Evolutionary conservation across 305 asterid species (phyloP), one percentile per base, ranked within the genome.

Genomic region (Striga hermonthica): DNA sequence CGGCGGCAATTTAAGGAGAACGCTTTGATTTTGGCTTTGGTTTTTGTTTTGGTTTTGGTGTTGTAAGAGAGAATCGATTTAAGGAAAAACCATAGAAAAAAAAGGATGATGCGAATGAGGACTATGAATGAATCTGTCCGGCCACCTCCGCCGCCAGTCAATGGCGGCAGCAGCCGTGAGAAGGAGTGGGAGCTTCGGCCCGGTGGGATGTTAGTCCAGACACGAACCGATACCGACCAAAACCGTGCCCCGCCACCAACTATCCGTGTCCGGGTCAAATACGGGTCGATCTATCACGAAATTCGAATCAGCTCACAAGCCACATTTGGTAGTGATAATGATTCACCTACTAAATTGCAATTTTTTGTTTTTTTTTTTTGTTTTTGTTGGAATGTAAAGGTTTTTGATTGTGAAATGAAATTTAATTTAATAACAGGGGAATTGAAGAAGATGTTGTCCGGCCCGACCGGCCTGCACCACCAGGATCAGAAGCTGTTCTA

Each of bases 201-300:
- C 37, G 86, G 99, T 10, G 99, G 99, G 64, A 93, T 93, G 99
- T 75, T 93, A 62, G 99, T 88, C 53, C 89, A 83, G 77, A 83
- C 77, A 66, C 82, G 89, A 2, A 55, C 74, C 4, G 86, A 76
- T 22, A 66, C 70, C 3, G 89, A 86, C 50, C 76, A 78, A 12
- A 79, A 58, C 77, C 78, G 77, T 2, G 80, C 64, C 3, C 88
- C 95, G 4, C 88, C 90, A 0, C 95, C 97, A 0, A 81, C 80
- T 4, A 88, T 93, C 35, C 89, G 96, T 28, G 83, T 88, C 5
- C 86, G 93, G 55, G 99, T 93, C 77, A 93, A 93, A 67, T 80
- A 83, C 74, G 86, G 94, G 40, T 77, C 94, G 48, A 64, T 81
- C 65, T 82, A 88, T 64, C 96, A 93, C 36, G 90, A 86, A 62